Conservation (phyloP, 257 asterid species). For the Capsicum rhomboideum region DNA sequence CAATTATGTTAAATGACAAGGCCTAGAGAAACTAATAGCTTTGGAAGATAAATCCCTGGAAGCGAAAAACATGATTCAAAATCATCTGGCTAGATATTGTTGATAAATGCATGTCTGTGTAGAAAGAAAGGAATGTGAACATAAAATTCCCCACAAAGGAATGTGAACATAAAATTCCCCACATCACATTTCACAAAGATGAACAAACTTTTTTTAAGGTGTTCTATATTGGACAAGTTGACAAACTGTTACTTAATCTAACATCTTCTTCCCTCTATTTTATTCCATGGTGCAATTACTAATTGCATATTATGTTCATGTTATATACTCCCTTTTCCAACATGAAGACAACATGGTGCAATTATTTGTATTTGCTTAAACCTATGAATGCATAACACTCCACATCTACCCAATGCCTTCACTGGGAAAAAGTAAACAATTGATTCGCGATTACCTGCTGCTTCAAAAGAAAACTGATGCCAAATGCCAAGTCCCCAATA, state of each 20-base stretch:
- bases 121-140: neutral
- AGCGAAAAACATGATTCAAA: neutral
- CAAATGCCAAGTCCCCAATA: constrained; percentile 96
- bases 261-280: neutral
- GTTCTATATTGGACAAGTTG: neutral
- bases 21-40: neutral
- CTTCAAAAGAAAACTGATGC: constrained; percentile 86
- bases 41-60: no score
- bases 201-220: neutral
- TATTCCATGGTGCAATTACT: neutral
- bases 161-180: neutral
- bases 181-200: neutral
- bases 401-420: neutral
- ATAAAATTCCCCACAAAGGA: neutral
- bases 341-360: neutral
- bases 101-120: neutral
- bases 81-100: neutral
- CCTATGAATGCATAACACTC: neutral
- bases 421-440: neutral
- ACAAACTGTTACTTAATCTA: neutral
- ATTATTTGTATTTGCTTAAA: neutral
- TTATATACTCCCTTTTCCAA: neutral
- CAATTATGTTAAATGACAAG: neutral
- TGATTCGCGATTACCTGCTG: constrained; percentile 63
- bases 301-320: neutral